These are phyloP conservation scores for Singerocomus rubriflavus DNA, from an alignment of 1,284 basidiomycete species.

Conservation along the genomic window DNA sequence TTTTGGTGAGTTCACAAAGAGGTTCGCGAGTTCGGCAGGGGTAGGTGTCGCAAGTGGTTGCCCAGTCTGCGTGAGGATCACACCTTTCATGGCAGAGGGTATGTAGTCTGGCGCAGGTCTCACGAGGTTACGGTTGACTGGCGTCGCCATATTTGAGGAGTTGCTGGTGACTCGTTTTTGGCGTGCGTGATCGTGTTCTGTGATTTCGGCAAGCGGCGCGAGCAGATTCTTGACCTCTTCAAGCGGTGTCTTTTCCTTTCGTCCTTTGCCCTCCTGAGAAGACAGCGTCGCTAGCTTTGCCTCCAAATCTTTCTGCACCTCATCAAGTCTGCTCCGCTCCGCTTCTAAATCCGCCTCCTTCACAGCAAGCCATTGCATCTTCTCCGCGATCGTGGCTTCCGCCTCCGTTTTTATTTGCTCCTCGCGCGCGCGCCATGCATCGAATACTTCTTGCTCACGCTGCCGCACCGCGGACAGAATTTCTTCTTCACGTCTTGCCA, in stretches of 20 bases:
- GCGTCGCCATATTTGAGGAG: constrained; percentile 36
- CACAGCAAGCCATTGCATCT: constrained; percentile 49
- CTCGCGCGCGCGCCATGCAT: constrained; percentile 59
- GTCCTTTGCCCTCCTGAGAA: constrained; percentile 39
- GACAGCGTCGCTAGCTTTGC: constrained; percentile 43
- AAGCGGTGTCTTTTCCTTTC: constrained; percentile 57
- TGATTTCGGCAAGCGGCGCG: constrained; percentile 46
- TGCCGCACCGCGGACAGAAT: constrained; percentile 65
- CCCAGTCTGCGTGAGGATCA: constrained; percentile 72
- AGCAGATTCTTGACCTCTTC: constrained; percentile 74
- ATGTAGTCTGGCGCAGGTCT: constrained; percentile 31
- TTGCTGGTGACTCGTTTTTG: constrained; percentile 27
- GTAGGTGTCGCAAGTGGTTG: constrained; percentile 66
- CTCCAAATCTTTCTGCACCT: constrained; percentile 46
- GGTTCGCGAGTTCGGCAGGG: constrained; percentile 56
- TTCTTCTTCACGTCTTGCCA: constrained; percentile 66
- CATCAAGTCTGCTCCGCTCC: constrained; percentile 51
- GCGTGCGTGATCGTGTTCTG: constrained; percentile 27
- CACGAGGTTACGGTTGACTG: constrained; percentile 35
- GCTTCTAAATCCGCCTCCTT: constrained; percentile 50
- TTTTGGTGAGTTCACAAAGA: constrained; percentile 63
- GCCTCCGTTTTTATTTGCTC: constrained; percentile 52
- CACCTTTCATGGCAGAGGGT: constrained; percentile 78
- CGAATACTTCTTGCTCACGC: constrained; percentile 67
- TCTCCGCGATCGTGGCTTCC: constrained; percentile 47